Percentiles rank a stretch among this genome's conserved stretches.
Evolutionary conservation across 257 asterid species (phyloP).

Genomic region (Nicotiana sylvestris): DNA sequence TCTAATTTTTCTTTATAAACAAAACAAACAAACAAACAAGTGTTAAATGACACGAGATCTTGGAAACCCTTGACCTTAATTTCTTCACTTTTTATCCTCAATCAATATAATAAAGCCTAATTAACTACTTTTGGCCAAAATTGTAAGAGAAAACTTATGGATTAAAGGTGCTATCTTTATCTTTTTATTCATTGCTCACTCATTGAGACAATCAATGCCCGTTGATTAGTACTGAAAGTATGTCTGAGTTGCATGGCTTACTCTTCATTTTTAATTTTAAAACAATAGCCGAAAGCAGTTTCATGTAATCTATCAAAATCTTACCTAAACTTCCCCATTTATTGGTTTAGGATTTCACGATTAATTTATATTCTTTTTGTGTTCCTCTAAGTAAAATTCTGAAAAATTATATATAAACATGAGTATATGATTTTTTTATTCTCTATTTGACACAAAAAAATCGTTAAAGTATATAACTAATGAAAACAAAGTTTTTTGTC

Average conservation of each 20-base stretch:
- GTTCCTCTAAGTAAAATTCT: not conserved
- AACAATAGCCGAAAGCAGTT: not conserved
- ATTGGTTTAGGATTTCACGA: not conserved
- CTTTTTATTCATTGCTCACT: not conserved
- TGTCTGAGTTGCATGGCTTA: not conserved
- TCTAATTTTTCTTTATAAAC: not conserved
- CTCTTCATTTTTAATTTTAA: not conserved
- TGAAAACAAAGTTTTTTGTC: too few relatives aligned
- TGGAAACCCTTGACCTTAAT: not conserved
- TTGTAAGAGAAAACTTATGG: not conserved
- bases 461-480: not conserved
- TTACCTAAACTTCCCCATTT: not conserved
- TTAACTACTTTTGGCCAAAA: not conserved
- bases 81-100: not conserved
- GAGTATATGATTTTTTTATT: not conserved
- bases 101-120: not conserved
- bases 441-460: not conserved
- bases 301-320: not conserved
- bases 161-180: not conserved
- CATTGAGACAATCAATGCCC: not conserved
- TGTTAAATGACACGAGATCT: conserved; percentile 1
- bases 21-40: conserved; percentile 8
- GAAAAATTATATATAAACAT: not conserved
- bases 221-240: not conserved
- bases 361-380: not conserved